phyloP scores from a whole-genome alignment of 2,329 filamentous ascomycete genomes.

The Chrysosphaeria jannelii region DNA sequence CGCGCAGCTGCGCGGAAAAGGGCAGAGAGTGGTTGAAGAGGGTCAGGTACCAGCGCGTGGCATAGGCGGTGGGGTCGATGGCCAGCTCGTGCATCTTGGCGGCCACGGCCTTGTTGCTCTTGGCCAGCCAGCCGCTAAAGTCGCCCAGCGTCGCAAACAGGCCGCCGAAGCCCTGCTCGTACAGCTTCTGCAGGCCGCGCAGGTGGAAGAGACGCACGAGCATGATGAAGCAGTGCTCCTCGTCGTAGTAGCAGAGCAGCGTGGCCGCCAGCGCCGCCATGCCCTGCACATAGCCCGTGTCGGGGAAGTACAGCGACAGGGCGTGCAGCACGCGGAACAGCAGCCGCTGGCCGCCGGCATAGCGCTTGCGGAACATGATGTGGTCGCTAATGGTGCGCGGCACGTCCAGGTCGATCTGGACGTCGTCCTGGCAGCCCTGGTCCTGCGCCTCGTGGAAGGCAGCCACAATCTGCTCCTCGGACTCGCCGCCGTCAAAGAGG shows the following conservation, averaged over 20 bases:
- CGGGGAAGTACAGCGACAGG: slow-evolving; percentile 68
- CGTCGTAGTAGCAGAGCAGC: slow-evolving; percentile 84
- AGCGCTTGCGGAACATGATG: slow-evolving; percentile 86
- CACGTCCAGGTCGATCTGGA: slow-evolving; percentile 92
- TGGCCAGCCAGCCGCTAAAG: slow-evolving; percentile 62
- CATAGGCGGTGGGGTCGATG: slow-evolving; percentile 76
- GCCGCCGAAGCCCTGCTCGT: slow-evolving; percentile 56
- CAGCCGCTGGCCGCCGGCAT: slow-evolving; percentile 71
- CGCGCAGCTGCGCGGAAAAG: slow-evolving; percentile 72
- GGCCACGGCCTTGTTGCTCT: slow-evolving; percentile 34
- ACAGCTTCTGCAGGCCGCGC: slow-evolving; percentile 60
- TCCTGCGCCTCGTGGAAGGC: slow-evolving; percentile 45
- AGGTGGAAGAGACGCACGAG: slow-evolving; percentile 80
- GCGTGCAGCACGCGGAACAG: slow-evolving; percentile 82
- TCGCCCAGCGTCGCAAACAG: slow-evolving; percentile 64
- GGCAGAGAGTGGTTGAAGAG: slow-evolving; percentile 93
- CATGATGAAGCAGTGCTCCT: slow-evolving; percentile 88
- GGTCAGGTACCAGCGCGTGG: slow-evolving; percentile 89
- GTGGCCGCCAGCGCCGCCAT: slow-evolving; percentile 90
- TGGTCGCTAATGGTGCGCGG: slow-evolving; percentile 82
- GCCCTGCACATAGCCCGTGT: slow-evolving; percentile 85
- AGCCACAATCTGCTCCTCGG: slow-evolving; percentile 39
- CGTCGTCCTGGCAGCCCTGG: slow-evolving; percentile 57
- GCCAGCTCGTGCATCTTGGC: slow-evolving; percentile 47
- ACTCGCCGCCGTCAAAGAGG: slow-evolving; percentile 18